Base-by-base conservation (phyloP, 805 yeast species). In the Scheffersomyces amazonensis region DNA sequence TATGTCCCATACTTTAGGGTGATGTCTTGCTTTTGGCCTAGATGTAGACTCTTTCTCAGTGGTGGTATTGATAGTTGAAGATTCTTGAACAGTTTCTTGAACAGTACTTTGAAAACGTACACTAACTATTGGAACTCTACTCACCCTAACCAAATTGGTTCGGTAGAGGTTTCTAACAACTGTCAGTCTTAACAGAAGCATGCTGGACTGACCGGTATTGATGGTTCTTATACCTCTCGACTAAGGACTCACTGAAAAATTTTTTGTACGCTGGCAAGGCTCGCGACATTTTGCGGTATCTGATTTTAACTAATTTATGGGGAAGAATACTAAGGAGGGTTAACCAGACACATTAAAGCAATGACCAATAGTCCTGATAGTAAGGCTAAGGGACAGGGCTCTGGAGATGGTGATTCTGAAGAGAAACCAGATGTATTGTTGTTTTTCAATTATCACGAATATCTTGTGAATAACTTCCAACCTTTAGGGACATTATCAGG, bases 401-500 rank as follows among this genome's bases (percentile, higher is more conserved):
- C 23, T 8, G 12, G n/a, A 10, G 27, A 9, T 24, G n/a, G 5
- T 8, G 27, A 24, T 8, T 5, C 13, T 13, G n/a, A 9, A 11
- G n/a, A 6, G 27, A 13, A 24, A 24, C 17, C n/a, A 27, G 30
- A 27, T 6, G 24, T 13, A 16, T 45, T 60, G 16, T 43, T 41
- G 38, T 81, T 78, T 53, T 83, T 80, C 70, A 83, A 84, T 53
- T 82, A 81, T 48, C 87, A 83, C 51, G 90, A 83, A 53, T 80
- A 65, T 50, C 47, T 73, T 3, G 61, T 37, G 11, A 35, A 32
- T 11, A 13, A n/a, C n/a, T 27, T 13, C 11, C 17, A 27, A 15
- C n/a, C 7, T 27, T 27, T 17, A 13, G 12, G 13, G 5, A 21
- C 23, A 21, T 8, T 5, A 8, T 6, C 30, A 5, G 30, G 30